Conservation (phyloP, 257 asterid genomes). For the Plectranthus barbatus region DNA sequence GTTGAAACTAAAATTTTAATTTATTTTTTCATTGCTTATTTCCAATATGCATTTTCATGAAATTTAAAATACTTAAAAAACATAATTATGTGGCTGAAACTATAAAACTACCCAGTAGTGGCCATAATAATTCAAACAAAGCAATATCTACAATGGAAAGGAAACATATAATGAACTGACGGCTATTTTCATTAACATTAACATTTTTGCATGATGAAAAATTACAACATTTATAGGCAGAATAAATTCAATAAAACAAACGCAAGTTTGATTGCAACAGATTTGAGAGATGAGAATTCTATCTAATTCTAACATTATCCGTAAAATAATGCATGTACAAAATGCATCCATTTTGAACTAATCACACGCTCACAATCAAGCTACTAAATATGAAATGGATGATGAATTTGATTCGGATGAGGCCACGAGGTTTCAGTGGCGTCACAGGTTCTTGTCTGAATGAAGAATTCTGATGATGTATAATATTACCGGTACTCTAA, state of each 20-base stretch:
- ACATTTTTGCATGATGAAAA: constrained; percentile 12
- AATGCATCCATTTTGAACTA: constrained; percentile 18
- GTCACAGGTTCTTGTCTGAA: neutral
- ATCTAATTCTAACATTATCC: constrained; percentile 11
- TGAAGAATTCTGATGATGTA: neutral
- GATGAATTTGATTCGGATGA: neutral
- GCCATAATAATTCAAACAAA: too few species aligned
- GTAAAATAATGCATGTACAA: constrained; percentile 13
- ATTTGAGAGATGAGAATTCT: constrained; percentile 5
- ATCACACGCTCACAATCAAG: constrained; percentile 7
- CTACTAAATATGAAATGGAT: constrained; percentile 9
- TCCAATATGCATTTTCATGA: too few species aligned
- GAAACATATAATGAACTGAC: too few species aligned
- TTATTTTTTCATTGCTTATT: too few species aligned
- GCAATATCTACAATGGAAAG: too few species aligned
- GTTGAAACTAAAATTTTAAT: too few species aligned
- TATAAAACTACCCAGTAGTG: too few species aligned
- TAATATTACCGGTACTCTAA: constrained; percentile 10
- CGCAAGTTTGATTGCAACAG: constrained; percentile 9
- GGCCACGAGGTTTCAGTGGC: neutral
- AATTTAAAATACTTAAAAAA: too few species aligned
- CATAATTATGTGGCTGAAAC: too few species aligned
- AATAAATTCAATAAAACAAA: constrained; percentile 14
- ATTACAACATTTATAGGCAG: constrained; percentile 17
- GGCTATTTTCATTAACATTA: neutral